Base-by-base conservation (phyloP, 169 alveolate species). In the Babesia sp. region DNA sequence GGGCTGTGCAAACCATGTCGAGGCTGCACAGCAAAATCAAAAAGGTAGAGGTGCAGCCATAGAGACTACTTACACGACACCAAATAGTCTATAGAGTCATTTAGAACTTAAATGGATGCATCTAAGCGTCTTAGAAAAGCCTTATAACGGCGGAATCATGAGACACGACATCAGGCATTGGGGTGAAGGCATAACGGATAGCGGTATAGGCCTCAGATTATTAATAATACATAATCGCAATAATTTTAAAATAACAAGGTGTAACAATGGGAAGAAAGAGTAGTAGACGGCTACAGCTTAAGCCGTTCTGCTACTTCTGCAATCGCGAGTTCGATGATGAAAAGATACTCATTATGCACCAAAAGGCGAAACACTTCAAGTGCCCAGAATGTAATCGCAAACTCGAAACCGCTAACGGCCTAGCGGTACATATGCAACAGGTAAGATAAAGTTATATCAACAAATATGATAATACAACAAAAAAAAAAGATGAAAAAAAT, bases 271-370 rank as follows among this genome's bases (percentile, higher is more conserved):
- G 98, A 18, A 84, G 98, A 73, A 96, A 96, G 93, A 97, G 97
- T 55, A 87, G 97, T 55, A 94, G 96, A 81, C 83, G 94, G 51
- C 90, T 90, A 42, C 91, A 91, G 39, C 71, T 96, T 66, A 94
- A 96, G 87, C 99, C 99, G 22, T 97, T 97, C 86, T 97, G 99
- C 87, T 97, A 96, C 77, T 97, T 96, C 84, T 97, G 99, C 76
- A 97, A 94, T 69, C 91, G 98, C 67, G 99, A 96, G 83, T 97
- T 97, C 82, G 97, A 96, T 50, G 97, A 96, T 74, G 99, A 96
- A 58, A 92, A 96, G 83, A 95, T 96, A 34, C 94, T 97, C 75
- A 93, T 95, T 42, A 97, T 96, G 76, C 99, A 97, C 80, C 98
- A 97, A 83, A 97, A 97, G 81, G 98, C 98, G 46, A 94, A 97